Percentiles rank a stretch among this genome's conserved stretches.
These are phyloP conservation scores for Nicotiana attenuata DNA, from an alignment of 257 asterid species.

Conservation along the genomic window DNA sequence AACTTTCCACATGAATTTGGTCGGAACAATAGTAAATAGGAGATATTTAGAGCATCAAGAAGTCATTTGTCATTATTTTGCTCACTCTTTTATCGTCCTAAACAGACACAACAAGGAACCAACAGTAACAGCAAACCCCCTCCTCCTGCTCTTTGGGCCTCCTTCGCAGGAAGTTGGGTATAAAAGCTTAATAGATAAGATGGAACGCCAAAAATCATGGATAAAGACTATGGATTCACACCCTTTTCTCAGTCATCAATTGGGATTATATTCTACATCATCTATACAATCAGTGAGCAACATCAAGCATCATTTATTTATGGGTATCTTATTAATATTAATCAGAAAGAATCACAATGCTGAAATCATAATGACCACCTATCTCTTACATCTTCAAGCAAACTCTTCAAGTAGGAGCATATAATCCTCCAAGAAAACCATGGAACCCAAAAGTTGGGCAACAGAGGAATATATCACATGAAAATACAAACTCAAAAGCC, in stretches of 20 bases:
- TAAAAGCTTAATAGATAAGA: background rate
- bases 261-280: background rate
- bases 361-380: background rate
- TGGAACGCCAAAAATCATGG: background rate
- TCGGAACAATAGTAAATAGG: background rate
- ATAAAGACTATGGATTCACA: background rate
- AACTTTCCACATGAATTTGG: background rate
- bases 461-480: background rate
- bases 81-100: background rate
- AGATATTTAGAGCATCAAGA: background rate
- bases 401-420: background rate
- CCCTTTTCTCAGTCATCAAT: background rate
- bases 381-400: background rate
- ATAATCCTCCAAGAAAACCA: conserved; percentile 6
- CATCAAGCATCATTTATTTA: background rate
- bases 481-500: background rate
- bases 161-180: background rate
- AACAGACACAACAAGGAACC: background rate
- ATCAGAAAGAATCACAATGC: background rate
- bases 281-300: background rate
- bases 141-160: background rate
- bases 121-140: background rate
- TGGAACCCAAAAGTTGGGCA: background rate
- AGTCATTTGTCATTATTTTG: background rate
- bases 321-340: background rate